A percentile compares a stretch with the other conserved stretches of the same genome.
Conservation (phyloP, 2,329 filamentous ascomycete genomes). For the Alternaria novae-zelandiae region DNA sequence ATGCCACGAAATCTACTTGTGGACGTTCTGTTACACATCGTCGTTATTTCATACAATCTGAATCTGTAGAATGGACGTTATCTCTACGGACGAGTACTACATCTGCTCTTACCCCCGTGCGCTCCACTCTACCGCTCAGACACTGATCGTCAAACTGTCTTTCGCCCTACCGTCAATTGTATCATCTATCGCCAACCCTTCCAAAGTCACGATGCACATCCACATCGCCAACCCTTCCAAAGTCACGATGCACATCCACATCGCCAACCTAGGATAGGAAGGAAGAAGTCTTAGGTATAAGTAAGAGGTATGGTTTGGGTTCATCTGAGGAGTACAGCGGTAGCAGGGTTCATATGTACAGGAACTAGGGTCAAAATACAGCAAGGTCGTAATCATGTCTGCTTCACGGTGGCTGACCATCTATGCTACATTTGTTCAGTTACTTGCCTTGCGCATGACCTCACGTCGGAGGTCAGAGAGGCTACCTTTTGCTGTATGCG, state of each 20-base stretch:
- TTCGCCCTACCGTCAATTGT: not conserved
- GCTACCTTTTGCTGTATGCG: not conserved
- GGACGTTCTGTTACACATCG: not conserved
- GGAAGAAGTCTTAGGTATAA: not conserved
- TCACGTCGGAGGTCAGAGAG: not conserved
- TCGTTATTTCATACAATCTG: not conserved
- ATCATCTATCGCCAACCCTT: not conserved
- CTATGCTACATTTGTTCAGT: not conserved
- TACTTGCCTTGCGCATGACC: not conserved
- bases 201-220: not conserved
- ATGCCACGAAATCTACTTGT: not conserved
- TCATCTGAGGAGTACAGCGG: not conserved
- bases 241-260: not conserved
- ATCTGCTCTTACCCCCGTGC: not conserved
- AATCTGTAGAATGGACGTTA: not conserved
- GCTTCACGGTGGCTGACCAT: not conserved
- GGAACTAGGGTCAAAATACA: not conserved
- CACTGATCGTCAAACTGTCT: not conserved
- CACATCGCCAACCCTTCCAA: not conserved
- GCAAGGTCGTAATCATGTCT: not conserved
- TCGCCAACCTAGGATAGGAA: not conserved
- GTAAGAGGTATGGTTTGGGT: not conserved
- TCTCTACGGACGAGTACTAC: not conserved
- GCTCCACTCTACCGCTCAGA: not conserved
- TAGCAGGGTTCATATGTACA: not conserved